Base-by-base conservation (phyloP, 768 basidiomycete genomes). In the Naganishia onofrii region DNA sequence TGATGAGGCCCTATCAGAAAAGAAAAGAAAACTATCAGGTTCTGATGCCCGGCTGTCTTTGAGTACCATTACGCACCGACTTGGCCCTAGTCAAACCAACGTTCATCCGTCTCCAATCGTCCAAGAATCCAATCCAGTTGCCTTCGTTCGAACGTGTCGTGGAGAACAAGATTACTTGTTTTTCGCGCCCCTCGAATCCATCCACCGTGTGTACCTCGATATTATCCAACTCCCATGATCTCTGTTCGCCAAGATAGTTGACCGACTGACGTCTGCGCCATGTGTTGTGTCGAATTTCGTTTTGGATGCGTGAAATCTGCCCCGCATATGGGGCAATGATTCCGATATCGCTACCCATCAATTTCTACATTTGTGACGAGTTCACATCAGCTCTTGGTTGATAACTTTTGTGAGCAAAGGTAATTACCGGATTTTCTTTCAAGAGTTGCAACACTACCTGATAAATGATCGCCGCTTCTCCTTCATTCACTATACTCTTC, bases 131-230 rank as follows among this genome's bases (percentile, higher is more conserved):
- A 75, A 96, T 91, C 68, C 87, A 84, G 12, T 92, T 91, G 0
- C 81, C 81, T 2, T 83, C 75, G 76, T 96, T 96, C 78, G 90
- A 90, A 65, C 93, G 85, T 58, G 93, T 92, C 3, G 92, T 93
- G 51, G 90, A 92, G 79, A 96, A 93, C 52, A 96, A 85, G 72
- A 96, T 90, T 51, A 95, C 87, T 34, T 92, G 89, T 82, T 95
- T 95, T 83, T 96, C 92, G 54, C 92, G 85, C 15, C 93, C 93
- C 80, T 96, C 92, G 79, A 94, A 96, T 23, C 93, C 93, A 75
- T 96, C 93, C 17, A 96, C 93, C 0, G 93, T 95, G 82, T 90
- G 91, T 75, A 95, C 86, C 80, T 95, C 93, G 64, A 96, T 85
- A 65, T 85, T 79, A 0, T 82, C 76, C 8, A 92, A 79, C 73